Evolutionary conservation across 768 basidiomycete genomes (phyloP).

Genomic region (Tylopilus vinaceipallidus): DNA sequence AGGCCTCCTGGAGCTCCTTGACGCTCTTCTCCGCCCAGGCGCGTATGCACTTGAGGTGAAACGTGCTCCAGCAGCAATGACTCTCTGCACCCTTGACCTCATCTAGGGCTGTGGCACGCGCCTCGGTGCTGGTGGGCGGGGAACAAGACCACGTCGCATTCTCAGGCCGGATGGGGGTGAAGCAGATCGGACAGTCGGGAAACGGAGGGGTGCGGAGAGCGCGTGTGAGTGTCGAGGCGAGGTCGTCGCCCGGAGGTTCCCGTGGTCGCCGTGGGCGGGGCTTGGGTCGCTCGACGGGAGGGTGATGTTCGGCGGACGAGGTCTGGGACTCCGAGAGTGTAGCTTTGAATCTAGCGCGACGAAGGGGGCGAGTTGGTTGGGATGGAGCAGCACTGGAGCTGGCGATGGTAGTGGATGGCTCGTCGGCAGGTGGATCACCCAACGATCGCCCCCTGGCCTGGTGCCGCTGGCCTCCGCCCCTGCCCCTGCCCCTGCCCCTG

Average conservation of each 20-base stretch:
- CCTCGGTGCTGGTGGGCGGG: slow-evolving; percentile 35
- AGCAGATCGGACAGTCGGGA: slow-evolving; percentile 83
- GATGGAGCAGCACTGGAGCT: not conserved
- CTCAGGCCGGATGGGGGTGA: slow-evolving; percentile 70
- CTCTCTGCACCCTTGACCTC: slow-evolving; percentile 21
- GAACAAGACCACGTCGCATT: slow-evolving; percentile 90
- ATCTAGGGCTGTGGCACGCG: not conserved
- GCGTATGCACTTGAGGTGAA: slow-evolving; percentile 87
- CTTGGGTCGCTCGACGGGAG: slow-evolving; percentile 1
- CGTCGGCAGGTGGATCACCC: not conserved
- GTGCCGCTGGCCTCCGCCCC: slow-evolving; percentile 5
- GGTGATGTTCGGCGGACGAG: not conserved
- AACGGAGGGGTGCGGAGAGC: slow-evolving; percentile 68
- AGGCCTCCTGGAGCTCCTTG: slow-evolving; percentile 70
- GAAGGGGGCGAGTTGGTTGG: slow-evolving; percentile 19
- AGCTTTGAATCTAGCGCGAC: slow-evolving; percentile 37
- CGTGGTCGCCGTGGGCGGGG: slow-evolving; percentile 8
- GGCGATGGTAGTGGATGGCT: not conserved
- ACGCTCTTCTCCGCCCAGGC: slow-evolving; percentile 86
- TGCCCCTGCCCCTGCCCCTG: too few relatives aligned
- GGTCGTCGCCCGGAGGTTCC: slow-evolving; percentile 48
- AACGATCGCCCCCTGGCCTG: not conserved
- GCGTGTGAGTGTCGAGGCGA: slow-evolving; percentile 70
- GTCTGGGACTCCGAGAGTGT: slow-evolving; percentile 31
- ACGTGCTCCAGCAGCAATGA: slow-evolving; percentile 86